A percentile compares a stretch with the other conserved stretches of the same genome.
phyloP scores from a whole-genome alignment of 306 rosid species.

The Crataegus laevigata region DNA sequence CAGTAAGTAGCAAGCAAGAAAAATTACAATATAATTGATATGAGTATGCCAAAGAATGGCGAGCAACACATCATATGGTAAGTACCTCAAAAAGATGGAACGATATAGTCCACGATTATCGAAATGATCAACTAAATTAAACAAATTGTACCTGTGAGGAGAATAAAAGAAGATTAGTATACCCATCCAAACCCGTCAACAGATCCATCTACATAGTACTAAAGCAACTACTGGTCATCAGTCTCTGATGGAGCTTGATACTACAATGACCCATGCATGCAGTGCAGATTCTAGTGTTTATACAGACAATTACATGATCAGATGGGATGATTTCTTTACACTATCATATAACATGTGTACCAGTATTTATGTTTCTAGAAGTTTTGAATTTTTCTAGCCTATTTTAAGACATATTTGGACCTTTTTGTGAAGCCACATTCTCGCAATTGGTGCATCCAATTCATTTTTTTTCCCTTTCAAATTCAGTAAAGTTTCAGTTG shows the following conservation, averaged over 20 bases:
- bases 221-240: neutral
- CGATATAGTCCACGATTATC: constrained; percentile 79
- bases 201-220: constrained; percentile 15
- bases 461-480: neutral
- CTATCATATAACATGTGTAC: neutral
- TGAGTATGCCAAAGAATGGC: neutral
- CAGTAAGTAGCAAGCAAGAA: neutral
- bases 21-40: neutral
- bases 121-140: constrained; percentile 72
- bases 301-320: neutral
- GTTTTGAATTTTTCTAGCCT: neutral
- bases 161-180: constrained; percentile 10
- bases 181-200: constrained; percentile 20
- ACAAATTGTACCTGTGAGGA: constrained; percentile 66
- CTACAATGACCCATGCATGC: neutral
- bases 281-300: neutral
- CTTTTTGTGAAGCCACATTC: neutral
- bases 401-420: neutral
- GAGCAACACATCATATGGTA: constrained; percentile 11
- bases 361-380: neutral
- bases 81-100: constrained; percentile 72
- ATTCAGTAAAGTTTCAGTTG: neutral
- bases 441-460: neutral
- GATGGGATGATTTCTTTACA: neutral
- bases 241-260: neutral